Conservation (phyloP, 2,329 filamentous ascomycete species). For the Didymella pomorum region DNA sequence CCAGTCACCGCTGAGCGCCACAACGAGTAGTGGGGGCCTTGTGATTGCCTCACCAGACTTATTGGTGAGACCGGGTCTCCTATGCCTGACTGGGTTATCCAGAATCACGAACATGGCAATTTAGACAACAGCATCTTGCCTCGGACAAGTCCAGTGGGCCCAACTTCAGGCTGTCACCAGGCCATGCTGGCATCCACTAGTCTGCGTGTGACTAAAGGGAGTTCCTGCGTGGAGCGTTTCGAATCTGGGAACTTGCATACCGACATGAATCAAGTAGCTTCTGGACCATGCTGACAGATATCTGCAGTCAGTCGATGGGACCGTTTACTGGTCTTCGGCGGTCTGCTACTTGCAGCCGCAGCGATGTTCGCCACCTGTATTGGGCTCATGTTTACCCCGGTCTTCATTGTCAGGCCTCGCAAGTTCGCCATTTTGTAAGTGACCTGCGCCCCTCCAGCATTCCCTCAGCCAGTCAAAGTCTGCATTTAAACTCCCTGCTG, state of each 20-base stretch:
- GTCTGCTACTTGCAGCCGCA: slow-evolving; percentile 58
- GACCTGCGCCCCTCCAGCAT: slow-evolving; percentile 24
- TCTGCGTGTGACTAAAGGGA: slow-evolving; percentile 47
- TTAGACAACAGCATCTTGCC: slow-evolving; percentile 27
- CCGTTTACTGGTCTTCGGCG: slow-evolving; percentile 85
- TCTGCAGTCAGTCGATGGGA: slow-evolving; percentile 93
- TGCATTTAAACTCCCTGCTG: slow-evolving; percentile 31
- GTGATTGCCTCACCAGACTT: slow-evolving; percentile 40
- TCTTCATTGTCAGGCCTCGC: slow-evolving; percentile 79
- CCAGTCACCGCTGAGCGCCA: slow-evolving; percentile 21
- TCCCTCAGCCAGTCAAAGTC: slow-evolving; percentile 26
- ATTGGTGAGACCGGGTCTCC: slow-evolving; percentile 37
- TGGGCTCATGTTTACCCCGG: slow-evolving; percentile 75
- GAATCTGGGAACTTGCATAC: slow-evolving; percentile 49
- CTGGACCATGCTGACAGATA: slow-evolving; percentile 44
- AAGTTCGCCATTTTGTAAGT: slow-evolving; percentile 99
- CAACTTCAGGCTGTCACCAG: slow-evolving; percentile 38
- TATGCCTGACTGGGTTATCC: slow-evolving; percentile 29
- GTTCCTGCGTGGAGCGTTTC: slow-evolving; percentile 54
- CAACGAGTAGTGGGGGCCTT: slow-evolving; percentile 29
- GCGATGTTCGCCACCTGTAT: slow-evolving; percentile 95
- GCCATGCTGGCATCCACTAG: slow-evolving; percentile 36
- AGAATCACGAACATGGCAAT: slow-evolving; percentile 32
- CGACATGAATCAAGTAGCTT: slow-evolving; percentile 33
- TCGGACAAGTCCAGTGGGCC: slow-evolving; percentile 16